Evolutionary conservation across 2,329 filamentous ascomycete species (phyloP).

Genomic region (Fusarium heterosporum): DNA sequence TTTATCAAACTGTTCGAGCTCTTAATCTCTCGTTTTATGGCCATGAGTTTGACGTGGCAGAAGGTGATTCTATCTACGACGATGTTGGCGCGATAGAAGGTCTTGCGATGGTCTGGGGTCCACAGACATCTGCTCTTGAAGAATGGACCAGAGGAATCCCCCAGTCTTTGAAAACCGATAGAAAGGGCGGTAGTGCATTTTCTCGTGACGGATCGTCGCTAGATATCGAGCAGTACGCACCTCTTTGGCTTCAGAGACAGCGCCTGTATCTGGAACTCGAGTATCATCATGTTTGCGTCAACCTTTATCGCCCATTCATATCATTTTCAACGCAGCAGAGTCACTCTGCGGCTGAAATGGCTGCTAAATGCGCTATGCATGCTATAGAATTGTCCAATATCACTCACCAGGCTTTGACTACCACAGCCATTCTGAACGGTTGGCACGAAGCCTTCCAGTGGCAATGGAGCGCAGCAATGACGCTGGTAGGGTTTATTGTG

Average conservation of each 20-base stretch:
- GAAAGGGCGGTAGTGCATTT: background rate
- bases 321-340: slow-evolving; percentile 5
- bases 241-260: slow-evolving; percentile 17
- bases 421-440: background rate
- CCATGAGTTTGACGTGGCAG: accelerated
- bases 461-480: slow-evolving; percentile 24
- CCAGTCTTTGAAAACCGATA: background rate
- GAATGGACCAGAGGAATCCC: slow-evolving; percentile 8
- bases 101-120: background rate
- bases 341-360: background rate
- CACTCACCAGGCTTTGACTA: background rate
- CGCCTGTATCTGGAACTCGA: slow-evolving; percentile 7
- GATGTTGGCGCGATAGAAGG: background rate
- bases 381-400: slow-evolving; percentile 12
- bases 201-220: background rate
- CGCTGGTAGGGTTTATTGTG: slow-evolving; percentile 4
- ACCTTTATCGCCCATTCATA: slow-evolving; percentile 11
- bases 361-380: slow-evolving; percentile 3
- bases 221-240: slow-evolving; percentile 4
- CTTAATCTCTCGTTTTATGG: background rate
- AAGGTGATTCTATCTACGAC: background rate
- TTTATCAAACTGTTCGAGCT: background rate
- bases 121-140: background rate
- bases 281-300: slow-evolving; percentile 16
- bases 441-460: slow-evolving; percentile 27